These are phyloP conservation scores for Capsella rubella DNA, from an alignment of 441 rosid species.

Conservation along the genomic window DNA sequence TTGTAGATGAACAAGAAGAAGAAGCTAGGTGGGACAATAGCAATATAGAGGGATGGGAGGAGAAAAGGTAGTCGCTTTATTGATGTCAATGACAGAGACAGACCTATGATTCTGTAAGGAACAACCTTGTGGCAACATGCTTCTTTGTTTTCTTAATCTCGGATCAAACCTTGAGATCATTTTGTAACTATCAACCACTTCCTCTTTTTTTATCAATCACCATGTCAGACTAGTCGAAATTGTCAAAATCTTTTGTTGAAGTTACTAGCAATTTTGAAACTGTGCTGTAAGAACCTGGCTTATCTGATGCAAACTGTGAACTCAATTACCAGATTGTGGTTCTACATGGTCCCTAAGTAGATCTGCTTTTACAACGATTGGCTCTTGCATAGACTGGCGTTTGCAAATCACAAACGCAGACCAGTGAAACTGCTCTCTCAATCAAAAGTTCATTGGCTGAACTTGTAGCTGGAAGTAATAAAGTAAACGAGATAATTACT, in stretches of 20 bases:
- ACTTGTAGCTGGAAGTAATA: not conserved
- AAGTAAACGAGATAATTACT: not conserved
- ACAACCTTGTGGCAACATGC: constrained; percentile 9
- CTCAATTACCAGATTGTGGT: too few relatives aligned
- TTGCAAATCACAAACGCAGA: not conserved
- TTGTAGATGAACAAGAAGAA: constrained; percentile 39
- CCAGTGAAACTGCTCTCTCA: not conserved
- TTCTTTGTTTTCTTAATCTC: not conserved
- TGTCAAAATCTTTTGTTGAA: not conserved
- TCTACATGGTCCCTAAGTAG: not conserved
- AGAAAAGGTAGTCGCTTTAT: constrained; percentile 27
- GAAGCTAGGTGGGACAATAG: constrained; percentile 40
- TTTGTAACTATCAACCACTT: constrained; percentile 26
- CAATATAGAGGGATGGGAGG: constrained; percentile 40
- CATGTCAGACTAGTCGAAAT: not conserved
- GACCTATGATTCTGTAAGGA: constrained; percentile 1
- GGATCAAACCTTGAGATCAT: not conserved
- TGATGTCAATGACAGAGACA: not conserved
- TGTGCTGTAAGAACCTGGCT: not conserved
- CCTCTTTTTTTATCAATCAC: not conserved
- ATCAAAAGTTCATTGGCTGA: not conserved
- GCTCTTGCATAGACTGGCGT: not conserved
- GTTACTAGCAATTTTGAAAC: not conserved
- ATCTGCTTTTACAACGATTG: not conserved
- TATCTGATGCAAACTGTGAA: not conserved